Conservation (phyloP, 805 yeast species). For the Cyberlindnera americana region DNA sequence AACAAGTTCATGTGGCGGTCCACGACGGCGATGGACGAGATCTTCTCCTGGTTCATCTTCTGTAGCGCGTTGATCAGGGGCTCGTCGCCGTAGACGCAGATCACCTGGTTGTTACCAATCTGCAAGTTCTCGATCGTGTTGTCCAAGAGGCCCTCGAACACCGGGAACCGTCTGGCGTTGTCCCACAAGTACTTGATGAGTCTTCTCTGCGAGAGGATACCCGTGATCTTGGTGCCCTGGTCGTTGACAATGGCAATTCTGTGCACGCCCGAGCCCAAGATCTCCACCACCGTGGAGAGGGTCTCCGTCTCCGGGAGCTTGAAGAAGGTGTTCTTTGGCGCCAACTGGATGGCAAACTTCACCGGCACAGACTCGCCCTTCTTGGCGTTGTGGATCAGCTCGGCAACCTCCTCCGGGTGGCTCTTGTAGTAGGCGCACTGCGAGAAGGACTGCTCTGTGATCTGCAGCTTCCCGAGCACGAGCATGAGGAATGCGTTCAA, state of each 20-base stretch:
- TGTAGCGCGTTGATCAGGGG: constrained; percentile 80
- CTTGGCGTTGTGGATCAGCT: constrained; percentile 60
- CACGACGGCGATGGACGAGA: constrained; percentile 89
- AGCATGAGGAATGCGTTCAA: constrained; percentile 80
- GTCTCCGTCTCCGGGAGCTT: constrained; percentile 69
- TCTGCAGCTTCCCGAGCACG: constrained; percentile 68
- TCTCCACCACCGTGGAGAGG: constrained; percentile 72
- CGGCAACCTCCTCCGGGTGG: constrained; percentile 37
- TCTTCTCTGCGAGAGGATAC: constrained; percentile 89
- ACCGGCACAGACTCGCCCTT: constrained; percentile 90
- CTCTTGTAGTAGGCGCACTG: constrained; percentile 28
- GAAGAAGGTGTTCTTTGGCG: constrained; percentile 85
- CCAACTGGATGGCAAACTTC: constrained; percentile 75
- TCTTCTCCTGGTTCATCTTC: constrained; percentile 79
- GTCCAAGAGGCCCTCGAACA: constrained; percentile 71
- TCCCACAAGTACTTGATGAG: constrained; percentile 85
- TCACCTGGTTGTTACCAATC: constrained; percentile 71
- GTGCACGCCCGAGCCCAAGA: constrained; percentile 93
- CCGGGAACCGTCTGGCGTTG: constrained; percentile 81
- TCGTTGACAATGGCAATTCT: constrained; percentile 75
- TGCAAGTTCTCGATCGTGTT: constrained; percentile 66
- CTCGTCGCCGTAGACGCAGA: constrained; percentile 84
- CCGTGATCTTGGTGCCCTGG: constrained; percentile 57
- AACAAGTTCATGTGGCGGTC: constrained; percentile 71
- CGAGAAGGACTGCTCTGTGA: constrained; percentile 30